Conservation (phyloP, 768 basidiomycete genomes). For the Mycena kentingensis region DNA sequence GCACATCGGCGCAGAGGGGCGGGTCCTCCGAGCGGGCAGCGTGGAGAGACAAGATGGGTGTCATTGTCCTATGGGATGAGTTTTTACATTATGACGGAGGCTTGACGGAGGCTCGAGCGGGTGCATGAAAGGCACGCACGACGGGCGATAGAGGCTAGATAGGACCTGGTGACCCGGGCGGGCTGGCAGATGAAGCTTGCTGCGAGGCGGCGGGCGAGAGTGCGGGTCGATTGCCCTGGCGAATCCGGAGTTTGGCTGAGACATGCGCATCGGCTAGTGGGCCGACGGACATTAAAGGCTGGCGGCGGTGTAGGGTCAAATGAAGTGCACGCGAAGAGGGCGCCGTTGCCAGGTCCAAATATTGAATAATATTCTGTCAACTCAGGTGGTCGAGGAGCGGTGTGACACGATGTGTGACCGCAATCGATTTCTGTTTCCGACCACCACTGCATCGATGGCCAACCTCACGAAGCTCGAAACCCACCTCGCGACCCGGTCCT, state of each 20-base stretch:
- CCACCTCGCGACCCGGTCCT: slow-evolving; percentile 85
- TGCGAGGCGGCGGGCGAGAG: neutral
- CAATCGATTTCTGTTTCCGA: slow-evolving; percentile 16
- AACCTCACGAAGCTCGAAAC: slow-evolving; percentile 76
- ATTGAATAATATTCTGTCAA: too few species aligned
- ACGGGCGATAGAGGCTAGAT: neutral
- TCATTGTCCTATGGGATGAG: too few species aligned
- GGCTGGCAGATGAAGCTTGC: neutral
- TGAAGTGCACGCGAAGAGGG: neutral
- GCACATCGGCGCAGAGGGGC: too few species aligned
- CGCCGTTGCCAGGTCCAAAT: neutral
- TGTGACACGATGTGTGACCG: neutral
- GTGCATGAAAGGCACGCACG: slow-evolving; percentile 1
- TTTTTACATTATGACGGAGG: too few species aligned
- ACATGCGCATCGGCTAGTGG: neutral
- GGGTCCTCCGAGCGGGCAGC: too few species aligned
- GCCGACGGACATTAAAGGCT: neutral
- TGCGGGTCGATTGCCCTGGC: too few species aligned
- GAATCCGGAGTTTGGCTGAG: neutral
- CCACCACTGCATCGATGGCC: slow-evolving; percentile 56
- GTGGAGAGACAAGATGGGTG: too few species aligned
- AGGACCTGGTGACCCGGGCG: neutral
- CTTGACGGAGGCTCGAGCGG: neutral
- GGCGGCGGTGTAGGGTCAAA: neutral
- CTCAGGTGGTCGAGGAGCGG: neutral